phyloP scores from a whole-genome alignment of 371 early-diverging fungal genomes.

The Mortierella sp. region DNA sequence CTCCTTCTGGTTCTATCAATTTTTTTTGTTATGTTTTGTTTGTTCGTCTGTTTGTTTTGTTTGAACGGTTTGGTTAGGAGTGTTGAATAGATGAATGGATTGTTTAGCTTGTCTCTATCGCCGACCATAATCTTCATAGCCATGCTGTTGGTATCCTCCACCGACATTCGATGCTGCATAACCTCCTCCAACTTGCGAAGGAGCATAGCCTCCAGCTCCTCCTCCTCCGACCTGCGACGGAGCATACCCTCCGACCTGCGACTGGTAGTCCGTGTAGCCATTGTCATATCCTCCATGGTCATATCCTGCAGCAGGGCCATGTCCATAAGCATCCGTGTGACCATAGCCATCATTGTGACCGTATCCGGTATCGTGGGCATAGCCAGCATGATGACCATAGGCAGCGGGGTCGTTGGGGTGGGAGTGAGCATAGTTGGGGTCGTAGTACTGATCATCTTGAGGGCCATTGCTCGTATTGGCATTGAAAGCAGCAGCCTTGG shows the following conservation, averaged over 20 bases:
- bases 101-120: neutral
- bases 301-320: constrained; percentile 4
- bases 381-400: constrained; percentile 20
- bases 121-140: constrained; percentile 5
- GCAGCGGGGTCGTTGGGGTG: constrained; percentile 14
- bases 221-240: constrained; percentile 38
- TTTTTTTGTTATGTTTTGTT: neutral
- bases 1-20: no score
- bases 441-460: constrained; percentile 45
- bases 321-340: constrained; percentile 11
- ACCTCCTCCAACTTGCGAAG: constrained; percentile 28
- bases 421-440: constrained; percentile 14
- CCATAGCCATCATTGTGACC: constrained; percentile 22
- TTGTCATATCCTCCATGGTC: constrained; percentile 16
- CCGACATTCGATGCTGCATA: constrained; percentile 45
- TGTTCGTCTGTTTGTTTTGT: neutral
- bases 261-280: constrained; percentile 8
- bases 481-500: constrained; percentile 41
- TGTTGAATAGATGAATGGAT: neutral
- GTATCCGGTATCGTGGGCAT: constrained; percentile 17
- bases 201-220: constrained; percentile 24
- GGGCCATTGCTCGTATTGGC: constrained; percentile 11
- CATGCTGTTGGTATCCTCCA: constrained; percentile 36
- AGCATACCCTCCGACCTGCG: constrained; percentile 27
- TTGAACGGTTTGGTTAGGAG: neutral